Base-by-base conservation (phyloP, 257 asterid species). In the Cynanchum wilfordii region DNA sequence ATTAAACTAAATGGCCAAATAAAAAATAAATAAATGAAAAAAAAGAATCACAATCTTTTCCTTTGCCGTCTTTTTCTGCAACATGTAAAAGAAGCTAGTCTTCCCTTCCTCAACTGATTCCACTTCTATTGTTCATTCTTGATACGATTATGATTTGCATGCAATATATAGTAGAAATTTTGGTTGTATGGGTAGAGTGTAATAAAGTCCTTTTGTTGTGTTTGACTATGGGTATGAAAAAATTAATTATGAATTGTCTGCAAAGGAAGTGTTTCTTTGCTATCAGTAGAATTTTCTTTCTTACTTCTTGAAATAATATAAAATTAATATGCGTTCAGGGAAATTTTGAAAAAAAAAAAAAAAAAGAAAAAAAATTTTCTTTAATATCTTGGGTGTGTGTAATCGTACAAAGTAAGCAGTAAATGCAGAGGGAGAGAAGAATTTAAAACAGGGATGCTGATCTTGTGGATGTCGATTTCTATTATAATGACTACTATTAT, bases 341-440 rank as follows among this genome's bases (percentile, higher is more conserved):
- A 66, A 79, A 74, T 76, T 33, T 73, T n/a, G n/a, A n/a, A 78
- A 33, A 33, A 2, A 33, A 33, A 38, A 38, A 38, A 38, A 38
- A 38, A 38, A 38, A 38, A 2, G 7, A 4, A 38, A 38, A 38
- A 38, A 38, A 38, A 4, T 38, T 38, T 7, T 38, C 44, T 38
- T 38, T 38, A 38, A 38, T 38, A 0, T 77, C 42, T 45, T 54
- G 38, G 38, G 38, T 70, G 72, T 38, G 45, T 11, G 9, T 5
- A n/a, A 27, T 75, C 15, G 65, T 60, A 54, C 74, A 51, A 68
- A 78, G 58, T 75, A 75, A 72, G 68, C 55, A 76, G 71, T 77
- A 72, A 84, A 86, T 86, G 88, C 85, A 62, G 54, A 70, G 57
- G 73, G n/a, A 12, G 76, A 17, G 81, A 55, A 72, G 73, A 68